Base-by-base conservation (phyloP, 2,329 filamentous ascomycete species). In the Capronia americana region DNA sequence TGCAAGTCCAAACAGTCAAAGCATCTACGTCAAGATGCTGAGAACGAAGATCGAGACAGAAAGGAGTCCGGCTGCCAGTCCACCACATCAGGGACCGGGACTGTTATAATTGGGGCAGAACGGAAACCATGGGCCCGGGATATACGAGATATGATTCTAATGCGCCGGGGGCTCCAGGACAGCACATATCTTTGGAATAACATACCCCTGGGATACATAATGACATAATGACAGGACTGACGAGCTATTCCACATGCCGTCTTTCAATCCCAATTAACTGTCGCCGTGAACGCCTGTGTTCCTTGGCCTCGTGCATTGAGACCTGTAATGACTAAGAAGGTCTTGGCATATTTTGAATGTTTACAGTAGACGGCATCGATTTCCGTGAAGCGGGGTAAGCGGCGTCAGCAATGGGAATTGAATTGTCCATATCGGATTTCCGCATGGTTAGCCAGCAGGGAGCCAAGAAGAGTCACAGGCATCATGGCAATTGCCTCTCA, bases 1-100 rank as follows among this genome's bases (percentile, higher is more conserved):
- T 24, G 70, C 70, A 14, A 71, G 68, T 55, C 68, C 71, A 11
- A 73, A 73, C 53, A 70, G 67, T 48, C 69, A 72, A 30, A 70
- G 63, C 38, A 71, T 68, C 11, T 73, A 73, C 66, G 70, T 73
- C 6, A 72, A 68, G 55, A 71, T 73, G 67, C 64, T 73, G 30
- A 60, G 68, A 55, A 71, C 68, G 4, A 73, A 73, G 59, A 68
- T 72, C 48, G 68, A 73, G 59, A 65, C 28, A 26, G 67, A 70
- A 32, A 59, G 64, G 46, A 72, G 68, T 50, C 64, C 63, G 24
- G 55, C 61, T 7, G 46, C 57, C 10, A 68, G 65, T 57, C 67
- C 69, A 17, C 34, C 60, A n/a, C 60, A 58, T 24, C 53, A 17
- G 26, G 46, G 4, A 24, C 20, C 58, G n/a, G 28, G 24, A 12